Conservation (phyloP, 2,329 filamentous ascomycete genomes). For the Aspergillus intermedius region DNA sequence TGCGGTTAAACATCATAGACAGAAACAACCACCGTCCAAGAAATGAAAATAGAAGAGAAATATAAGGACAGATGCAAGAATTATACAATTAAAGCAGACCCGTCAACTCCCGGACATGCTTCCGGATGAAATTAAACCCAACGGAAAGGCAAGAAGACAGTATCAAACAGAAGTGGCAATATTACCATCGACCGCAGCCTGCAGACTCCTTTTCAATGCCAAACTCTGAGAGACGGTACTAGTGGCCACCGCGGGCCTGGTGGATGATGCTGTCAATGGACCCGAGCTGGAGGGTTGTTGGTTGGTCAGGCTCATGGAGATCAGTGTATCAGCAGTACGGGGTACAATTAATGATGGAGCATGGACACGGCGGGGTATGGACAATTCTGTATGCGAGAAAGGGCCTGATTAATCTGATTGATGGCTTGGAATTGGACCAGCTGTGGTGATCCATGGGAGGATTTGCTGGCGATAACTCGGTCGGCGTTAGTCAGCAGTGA, state of each 20-base stretch:
- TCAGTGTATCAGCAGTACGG: not conserved
- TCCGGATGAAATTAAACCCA: conserved; percentile 7
- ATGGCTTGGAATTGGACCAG: no score
- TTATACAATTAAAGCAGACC: not conserved
- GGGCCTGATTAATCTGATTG: no score
- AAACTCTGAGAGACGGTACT: conserved; percentile 23
- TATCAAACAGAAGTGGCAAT: conserved; percentile 10
- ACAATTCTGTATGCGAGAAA: no score
- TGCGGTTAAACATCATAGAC: conserved; percentile 35
- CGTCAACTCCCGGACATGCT: conserved; percentile 7
- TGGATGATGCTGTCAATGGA: conserved; percentile 29
- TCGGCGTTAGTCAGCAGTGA: no score
- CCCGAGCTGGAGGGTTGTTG: conserved; percentile 33
- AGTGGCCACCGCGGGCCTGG: conserved; percentile 26
- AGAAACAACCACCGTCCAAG: conserved; percentile 8
- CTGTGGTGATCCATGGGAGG: no score
- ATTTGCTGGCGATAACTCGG: no score
- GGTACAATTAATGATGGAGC: not conserved
- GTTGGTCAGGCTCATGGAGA: conserved; percentile 38
- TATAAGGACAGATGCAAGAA: not conserved
- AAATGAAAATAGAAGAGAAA: conserved; percentile 3
- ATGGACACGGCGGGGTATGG: not conserved
- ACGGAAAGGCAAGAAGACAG: conserved; percentile 9
- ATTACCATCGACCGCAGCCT: conserved; percentile 43
- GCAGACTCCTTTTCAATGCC: conserved; percentile 37